Base-by-base conservation (phyloP, 176 grass and related monocot genomes). In the Zea luxurians region DNA sequence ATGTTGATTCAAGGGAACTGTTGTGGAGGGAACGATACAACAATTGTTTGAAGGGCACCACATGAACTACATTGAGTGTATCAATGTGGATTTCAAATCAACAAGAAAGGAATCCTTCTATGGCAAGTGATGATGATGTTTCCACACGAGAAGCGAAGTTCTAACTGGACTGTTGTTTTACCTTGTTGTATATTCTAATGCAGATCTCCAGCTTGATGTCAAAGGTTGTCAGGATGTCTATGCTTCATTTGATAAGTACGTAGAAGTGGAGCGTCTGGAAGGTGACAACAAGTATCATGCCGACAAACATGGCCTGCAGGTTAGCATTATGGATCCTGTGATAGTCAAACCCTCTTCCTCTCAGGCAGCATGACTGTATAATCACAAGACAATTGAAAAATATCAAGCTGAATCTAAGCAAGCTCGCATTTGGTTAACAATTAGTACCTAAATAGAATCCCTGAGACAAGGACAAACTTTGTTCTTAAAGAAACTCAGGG, bases 1-100 rank as follows among this genome's bases (percentile, higher is more conserved):
- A 81, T 88, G 21, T 75, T 86, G 82, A 83, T 88, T 77, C 82
- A 81, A 98, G 96, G 96, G 96, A 81, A 99, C 92, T 80, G 96
- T 99, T 75, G 96, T 99, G 49, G 96, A 95, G 71, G 96, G 96
- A 43, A 95, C 96, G n/a, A 99, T 99, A 76, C 92, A 99, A 37
- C 92, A 99, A 78, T 89, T 99, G 81, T 99, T 96, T 79, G 96
- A 99, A 86, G 96, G 96, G 12, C 96, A 99, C 89, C 96, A 99
- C 74, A 99, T 99, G 92, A 99, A 95, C 78, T 99, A 92, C 73
- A 98, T 98, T 0, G 95, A 98, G 71, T 99, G 96, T 65, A 93
- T 99, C 80, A 99, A 99, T 71, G 96, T 99, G 60, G 88, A 96
- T 85, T 96, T 93, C 40, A 99, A 99, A 83, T 99, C 96, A 27